Conservation (phyloP, 2,329 filamentous ascomycete species). For the Penicillium thymicola region DNA sequence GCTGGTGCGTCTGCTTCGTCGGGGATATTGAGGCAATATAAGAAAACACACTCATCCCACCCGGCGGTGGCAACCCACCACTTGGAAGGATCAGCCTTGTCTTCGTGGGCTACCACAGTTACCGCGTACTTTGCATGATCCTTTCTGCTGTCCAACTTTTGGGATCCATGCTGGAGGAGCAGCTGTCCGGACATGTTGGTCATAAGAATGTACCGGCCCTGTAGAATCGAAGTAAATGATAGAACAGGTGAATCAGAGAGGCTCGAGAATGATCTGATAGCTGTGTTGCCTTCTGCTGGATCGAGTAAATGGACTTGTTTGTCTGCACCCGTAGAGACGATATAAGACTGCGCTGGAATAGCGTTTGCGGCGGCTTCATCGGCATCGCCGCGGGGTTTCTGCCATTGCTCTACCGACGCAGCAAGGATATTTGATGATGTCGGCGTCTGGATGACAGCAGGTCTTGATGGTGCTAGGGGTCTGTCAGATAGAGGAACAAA, state of each 20-base stretch:
- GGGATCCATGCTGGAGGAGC: slow-evolving; percentile 46
- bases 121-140: slow-evolving; percentile 61
- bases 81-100: slow-evolving; percentile 24
- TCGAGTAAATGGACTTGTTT: slow-evolving; percentile 48
- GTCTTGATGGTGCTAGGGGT: slow-evolving; percentile 44
- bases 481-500: slow-evolving; percentile 13
- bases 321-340: slow-evolving; percentile 49
- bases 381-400: slow-evolving; percentile 14
- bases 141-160: slow-evolving; percentile 48
- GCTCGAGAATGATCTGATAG: slow-evolving; percentile 25
- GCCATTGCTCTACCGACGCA: slow-evolving; percentile 44
- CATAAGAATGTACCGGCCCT: slow-evolving; percentile 47
- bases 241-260: slow-evolving; percentile 50
- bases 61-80: slow-evolving; percentile 56
- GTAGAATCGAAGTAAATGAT: slow-evolving; percentile 45
- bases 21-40: slow-evolving; percentile 44
- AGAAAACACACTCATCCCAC: slow-evolving; percentile 57
- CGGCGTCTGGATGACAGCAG: slow-evolving; percentile 42
- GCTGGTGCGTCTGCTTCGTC: slow-evolving; percentile 2
- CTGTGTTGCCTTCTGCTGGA: slow-evolving; percentile 17
- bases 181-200: slow-evolving; percentile 60
- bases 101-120: slow-evolving; percentile 44
- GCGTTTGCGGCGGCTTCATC: slow-evolving; percentile 10
- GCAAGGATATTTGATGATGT: slow-evolving; percentile 55
- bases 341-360: slow-evolving; percentile 18